Evolutionary conservation across 306 rosid species (phyloP), one percentile per base, ranked within the genome.

Genomic region (Arachis hypogaea): DNA sequence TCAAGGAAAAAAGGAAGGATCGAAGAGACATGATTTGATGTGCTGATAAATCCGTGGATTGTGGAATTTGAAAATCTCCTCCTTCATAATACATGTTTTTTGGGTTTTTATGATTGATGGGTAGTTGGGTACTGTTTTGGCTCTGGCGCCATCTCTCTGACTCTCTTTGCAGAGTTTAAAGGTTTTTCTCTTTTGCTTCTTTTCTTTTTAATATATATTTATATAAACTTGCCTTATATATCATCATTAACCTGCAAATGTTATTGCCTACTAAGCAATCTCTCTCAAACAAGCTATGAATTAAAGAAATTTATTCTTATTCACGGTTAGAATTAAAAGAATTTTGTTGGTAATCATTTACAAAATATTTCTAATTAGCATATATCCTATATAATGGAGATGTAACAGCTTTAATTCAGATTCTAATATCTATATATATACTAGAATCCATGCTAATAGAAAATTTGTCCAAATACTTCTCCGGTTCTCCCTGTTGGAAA

Each of bases 141-240:
- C 67, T 70, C 66, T 61, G 68, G 68, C 75, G 78, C 51, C 1
- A 57, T 70, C 58, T 75, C 22, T 68, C 29, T 76, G 79, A 58
- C 67, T 58, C 7, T 78, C 56, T 73, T 63, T 83, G 66, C 71
- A 84, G 63, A 44, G 78, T 69, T 30, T 60, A 57, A 78, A 81
- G 74, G 65, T 73, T 69, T 73, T 64, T 0, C 12, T 64, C 29
- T 22, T 68, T 57, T 68, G 30, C 16, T 8, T 41, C 55, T 44
- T 2, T 1, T 44, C 28, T 69, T 40, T 6, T 46, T 14, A 29
- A 33, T 43, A 61, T 45, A 61, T 71, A 18, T 22, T 22, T 22
- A 22, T 22, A 22, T 22, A 22, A 22, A 22, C 28, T 22, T 22
- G 28, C 28, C 28, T 22, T 22, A 28, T 67, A 52, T 75, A 36